Evolutionary conservation across 441 rosid species (phyloP), one percentile per base, ranked within the genome.

Genomic region (Populus hybrid): DNA sequence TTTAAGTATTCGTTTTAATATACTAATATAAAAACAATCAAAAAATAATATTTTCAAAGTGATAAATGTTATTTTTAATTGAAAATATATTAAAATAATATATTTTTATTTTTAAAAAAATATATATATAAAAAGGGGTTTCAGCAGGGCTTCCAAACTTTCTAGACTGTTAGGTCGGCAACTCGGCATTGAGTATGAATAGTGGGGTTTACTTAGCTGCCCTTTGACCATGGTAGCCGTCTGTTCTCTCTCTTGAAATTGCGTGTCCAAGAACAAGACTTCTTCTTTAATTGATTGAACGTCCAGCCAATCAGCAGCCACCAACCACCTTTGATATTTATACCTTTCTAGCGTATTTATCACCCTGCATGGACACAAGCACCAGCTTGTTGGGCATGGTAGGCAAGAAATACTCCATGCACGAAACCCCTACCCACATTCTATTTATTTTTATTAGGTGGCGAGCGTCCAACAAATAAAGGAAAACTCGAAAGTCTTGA

Each of bases 231-330:
- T 6, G 32, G 0, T 1, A 35, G 38, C 38, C 6, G 8, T 35
- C 38, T 3, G 32, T 30, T 30, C 0, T 30, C 38, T 35, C 38
- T 35, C 38, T 7, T 35, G 38, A 35, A 35, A 35, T 35, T 35
- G 38, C 38, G 38, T 35, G 38, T 35, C 38, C 6, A 35, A 35
- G 6, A 35, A 3, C 32, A 30, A 30, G 4, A 30, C 32, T 30
- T 30, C 69, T 64, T 6, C 57, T 68, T 69, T 82, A 68, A 85
- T 76, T 79, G 85, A 80, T 32, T 70, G 69, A 85, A 69, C 83
- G 75, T 81, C 87, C 36, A 81, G 83, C 85, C 85, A 77, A 83
- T 46, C 11, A n/a, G 76, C 11, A 59, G 30, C 83, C 69, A 80
- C 82, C 82, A 76, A 59, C 18, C 32, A 30, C 32, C 32, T 30